phyloP scores from a whole-genome alignment of 345 rosid genomes.

The Balakata baccata region DNA sequence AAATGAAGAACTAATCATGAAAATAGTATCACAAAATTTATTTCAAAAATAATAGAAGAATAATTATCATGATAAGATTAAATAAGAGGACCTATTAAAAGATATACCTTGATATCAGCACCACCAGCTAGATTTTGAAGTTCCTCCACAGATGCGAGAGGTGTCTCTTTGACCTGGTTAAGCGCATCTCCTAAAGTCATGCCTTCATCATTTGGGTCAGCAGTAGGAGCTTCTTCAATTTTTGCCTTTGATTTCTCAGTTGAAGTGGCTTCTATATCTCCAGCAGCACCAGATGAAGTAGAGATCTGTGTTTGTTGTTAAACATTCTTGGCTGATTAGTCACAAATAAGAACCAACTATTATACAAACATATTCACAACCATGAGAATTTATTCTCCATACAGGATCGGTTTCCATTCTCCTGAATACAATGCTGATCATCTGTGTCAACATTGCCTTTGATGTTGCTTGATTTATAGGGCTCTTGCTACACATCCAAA shows the following conservation, averaged over 20 bases:
- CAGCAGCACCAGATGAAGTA: constrained; percentile 45
- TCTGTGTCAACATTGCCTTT: constrained; percentile 98
- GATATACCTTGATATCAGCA: constrained; percentile 89
- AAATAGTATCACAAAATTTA: not conserved
- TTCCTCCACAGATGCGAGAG: constrained; percentile 94
- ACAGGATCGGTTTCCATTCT: constrained; percentile 97
- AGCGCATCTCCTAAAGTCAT: constrained; percentile 80
- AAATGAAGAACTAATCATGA: not conserved
- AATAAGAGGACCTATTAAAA: not conserved
- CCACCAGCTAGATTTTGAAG: constrained; percentile 93
- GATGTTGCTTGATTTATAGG: constrained; percentile 96
- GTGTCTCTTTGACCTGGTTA: constrained; percentile 61
- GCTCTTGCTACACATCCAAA: constrained; percentile 80
- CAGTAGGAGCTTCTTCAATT: constrained; percentile 47
- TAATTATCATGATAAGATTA: not conserved
- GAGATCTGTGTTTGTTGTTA: constrained; percentile 55
- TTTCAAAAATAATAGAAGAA: not conserved
- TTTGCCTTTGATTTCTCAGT: constrained; percentile 43
- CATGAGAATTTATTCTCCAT: constrained; percentile 26
- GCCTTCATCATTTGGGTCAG: constrained; percentile 60
- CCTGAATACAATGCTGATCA: constrained; percentile 87
- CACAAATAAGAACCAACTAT: constrained; percentile 13
- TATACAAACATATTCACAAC: constrained; percentile 8
- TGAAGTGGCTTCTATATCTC: constrained; percentile 46
- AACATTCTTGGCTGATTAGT: constrained; percentile 25